These are phyloP conservation scores for Talaromyces proteolyticus DNA, from an alignment of 495 filamentous ascomycete genomes.

Conservation along the genomic window DNA sequence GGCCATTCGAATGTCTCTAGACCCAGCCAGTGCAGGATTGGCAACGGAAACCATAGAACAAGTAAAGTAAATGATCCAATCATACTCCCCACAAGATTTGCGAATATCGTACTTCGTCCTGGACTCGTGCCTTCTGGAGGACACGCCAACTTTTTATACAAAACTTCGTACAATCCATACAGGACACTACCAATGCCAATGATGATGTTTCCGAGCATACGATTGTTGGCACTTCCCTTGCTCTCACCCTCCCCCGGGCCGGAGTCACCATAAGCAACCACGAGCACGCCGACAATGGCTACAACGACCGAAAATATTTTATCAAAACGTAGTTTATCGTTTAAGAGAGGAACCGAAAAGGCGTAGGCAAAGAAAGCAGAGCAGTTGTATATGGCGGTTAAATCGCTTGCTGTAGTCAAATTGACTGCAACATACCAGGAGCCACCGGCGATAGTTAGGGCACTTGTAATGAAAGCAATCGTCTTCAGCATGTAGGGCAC, in stretches of 20 bases:
- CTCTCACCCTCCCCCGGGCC: conserved; percentile 40
- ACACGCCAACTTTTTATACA: conserved; percentile 90
- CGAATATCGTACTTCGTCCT: conserved; percentile 81
- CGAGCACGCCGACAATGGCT: conserved; percentile 80
- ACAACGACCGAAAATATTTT: conserved; percentile 80
- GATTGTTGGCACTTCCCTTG: conserved; percentile 41
- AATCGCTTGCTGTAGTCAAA: conserved; percentile 82
- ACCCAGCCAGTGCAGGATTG: conserved; percentile 70
- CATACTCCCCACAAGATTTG: conserved; percentile 81
- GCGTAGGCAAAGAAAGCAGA: conserved; percentile 97
- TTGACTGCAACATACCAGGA: conserved; percentile 95
- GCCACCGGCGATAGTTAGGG: conserved; percentile 84
- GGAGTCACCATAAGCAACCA: conserved; percentile 86
- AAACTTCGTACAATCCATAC: conserved; percentile 94
- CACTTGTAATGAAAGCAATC: conserved; percentile 75
- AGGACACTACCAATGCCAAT: conserved; percentile 91
- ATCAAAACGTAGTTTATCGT: conserved; percentile 71
- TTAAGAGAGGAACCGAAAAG: conserved; percentile 83
- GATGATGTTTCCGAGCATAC: conserved; percentile 78
- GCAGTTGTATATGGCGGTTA: conserved; percentile 99
- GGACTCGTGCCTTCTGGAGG: conserved; percentile 83
- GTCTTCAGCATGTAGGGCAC: conserved; percentile 69
- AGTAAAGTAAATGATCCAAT: conserved; percentile 79
- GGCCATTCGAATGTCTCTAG: conserved; percentile 81
- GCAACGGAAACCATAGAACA: conserved; percentile 89